A percentile compares a stretch with the other conserved stretches of the same genome.
phyloP scores from a whole-genome alignment of 2,329 filamentous ascomycete species.

The Corynespora cassiicola region DNA sequence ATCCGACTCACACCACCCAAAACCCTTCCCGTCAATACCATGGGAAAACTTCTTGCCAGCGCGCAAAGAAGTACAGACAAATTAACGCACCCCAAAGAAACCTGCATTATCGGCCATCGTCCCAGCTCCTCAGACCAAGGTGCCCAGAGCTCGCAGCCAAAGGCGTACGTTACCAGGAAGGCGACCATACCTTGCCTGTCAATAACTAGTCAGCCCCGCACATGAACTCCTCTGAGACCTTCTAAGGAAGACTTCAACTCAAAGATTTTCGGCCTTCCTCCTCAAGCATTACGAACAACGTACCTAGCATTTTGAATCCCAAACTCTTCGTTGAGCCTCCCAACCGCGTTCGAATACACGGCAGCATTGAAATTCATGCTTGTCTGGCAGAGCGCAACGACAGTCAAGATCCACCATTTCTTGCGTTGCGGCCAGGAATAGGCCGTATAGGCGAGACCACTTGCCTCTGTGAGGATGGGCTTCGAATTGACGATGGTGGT shows the following conservation, averaged over 20 bases:
- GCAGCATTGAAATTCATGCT: constrained; percentile 63
- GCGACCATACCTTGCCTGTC: constrained; percentile 74
- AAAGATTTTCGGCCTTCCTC: too few species aligned
- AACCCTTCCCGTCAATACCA: constrained; percentile 66
- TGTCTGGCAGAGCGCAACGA: constrained; percentile 62
- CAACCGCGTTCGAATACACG: constrained; percentile 61
- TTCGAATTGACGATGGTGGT: constrained; percentile 8
- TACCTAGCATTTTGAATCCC: constrained; percentile 59
- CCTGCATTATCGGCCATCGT: constrained; percentile 75
- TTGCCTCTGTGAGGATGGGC: constrained; percentile 11
- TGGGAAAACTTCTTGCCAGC: too few species aligned
- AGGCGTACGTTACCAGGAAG: constrained; percentile 80
- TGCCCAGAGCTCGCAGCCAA: constrained; percentile 87
- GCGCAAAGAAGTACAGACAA: constrained; percentile 69
- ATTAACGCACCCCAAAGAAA: constrained; percentile 76
- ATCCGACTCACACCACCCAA: constrained; percentile 60
- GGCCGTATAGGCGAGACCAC: constrained; percentile 45
- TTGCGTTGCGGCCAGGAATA: constrained; percentile 54
- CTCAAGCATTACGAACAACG: constrained; percentile 24
- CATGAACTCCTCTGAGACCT: too few species aligned
- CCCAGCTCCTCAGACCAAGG: constrained; percentile 81
- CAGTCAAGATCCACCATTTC: constrained; percentile 60
- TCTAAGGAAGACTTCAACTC: constrained; percentile 68
- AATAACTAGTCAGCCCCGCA: too few species aligned
- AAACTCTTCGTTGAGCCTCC: constrained; percentile 65